Evolutionary conservation across 257 asterid species (phyloP), one percentile per base, ranked within the genome.

Genomic region (Verbascum thapsus): DNA sequence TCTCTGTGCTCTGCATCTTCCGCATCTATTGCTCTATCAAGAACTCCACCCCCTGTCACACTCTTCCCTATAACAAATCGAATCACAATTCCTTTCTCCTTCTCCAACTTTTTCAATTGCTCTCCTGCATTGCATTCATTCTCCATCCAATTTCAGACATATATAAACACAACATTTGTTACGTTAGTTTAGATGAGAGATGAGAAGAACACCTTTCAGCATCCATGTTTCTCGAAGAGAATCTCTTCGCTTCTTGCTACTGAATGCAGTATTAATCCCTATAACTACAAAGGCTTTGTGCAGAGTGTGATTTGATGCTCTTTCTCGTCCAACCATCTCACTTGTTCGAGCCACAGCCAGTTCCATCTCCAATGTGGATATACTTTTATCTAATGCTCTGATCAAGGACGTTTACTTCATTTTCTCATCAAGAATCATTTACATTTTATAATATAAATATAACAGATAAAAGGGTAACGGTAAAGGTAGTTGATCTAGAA

Each of bases 201-300:
- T 22, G 13, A 13, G 22, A 57, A 8, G 23, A 22, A 23, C 5
- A 82, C 90, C 91, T 75, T 55, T 80, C 7, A 59, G 83, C 95
- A 87, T 69, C 95, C 95, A 85, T 58, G 94, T 87, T 23, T 78
- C 80, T 8, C 92, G 67, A 7, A 87, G 59, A 13, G 92, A 87
- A 55, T 87, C 92, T 38, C 95, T 76, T 32, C 95, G 64, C 52
- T 61, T 82, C 75, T 65, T 78, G 81, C 90, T 87, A 79, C 92
- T 82, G 69, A 87, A 87, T 4, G 81, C 95, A 3, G 95, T 87
- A 19, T 87, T 84, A 4, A 87, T 84, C 61, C 95, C 95, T 23
- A 87, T 71, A 6, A 87, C 91, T 23, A 82, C 84, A 50, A 87
- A 82, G 4, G 76, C 90, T 42, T 76, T 80, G 7, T 22, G 34